Percentiles rank a stretch among this genome's conserved stretches.
Conservation (phyloP, 208 protist genomes). For the Trypanosoma boissoni region DNA sequence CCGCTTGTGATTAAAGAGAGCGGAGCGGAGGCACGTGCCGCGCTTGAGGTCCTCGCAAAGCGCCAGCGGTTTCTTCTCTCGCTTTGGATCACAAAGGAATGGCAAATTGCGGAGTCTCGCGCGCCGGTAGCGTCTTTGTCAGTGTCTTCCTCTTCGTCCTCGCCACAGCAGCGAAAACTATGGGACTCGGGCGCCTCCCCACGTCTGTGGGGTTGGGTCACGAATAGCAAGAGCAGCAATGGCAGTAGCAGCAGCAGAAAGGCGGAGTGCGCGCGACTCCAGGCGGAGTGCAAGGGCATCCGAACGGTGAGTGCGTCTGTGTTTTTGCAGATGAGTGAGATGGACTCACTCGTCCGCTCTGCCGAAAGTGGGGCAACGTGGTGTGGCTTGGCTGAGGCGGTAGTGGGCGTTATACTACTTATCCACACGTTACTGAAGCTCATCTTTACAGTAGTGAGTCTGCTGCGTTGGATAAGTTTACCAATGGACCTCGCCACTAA, state of each 20-base stretch:
- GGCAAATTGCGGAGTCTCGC: constrained; percentile 39
- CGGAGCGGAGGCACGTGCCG: constrained; percentile 28
- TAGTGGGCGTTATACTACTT: constrained; percentile 45
- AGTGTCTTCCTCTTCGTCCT: neutral
- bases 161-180: neutral
- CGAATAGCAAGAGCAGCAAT: constrained; percentile 13
- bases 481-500: neutral
- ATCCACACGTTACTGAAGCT: constrained; percentile 56
- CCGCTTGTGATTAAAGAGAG: constrained; percentile 38
- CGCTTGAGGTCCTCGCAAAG: constrained; percentile 35
- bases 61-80: constrained; percentile 58
- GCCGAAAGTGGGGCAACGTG: constrained; percentile 45
- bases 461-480: constrained; percentile 23
- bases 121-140: neutral
- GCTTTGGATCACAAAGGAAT: constrained; percentile 46
- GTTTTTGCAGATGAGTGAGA: constrained; percentile 64
- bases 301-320: constrained; percentile 52
- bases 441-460: constrained; percentile 36
- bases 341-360: constrained; percentile 47
- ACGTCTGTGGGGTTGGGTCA: constrained; percentile 21
- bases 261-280: constrained; percentile 29
- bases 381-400: constrained; percentile 43
- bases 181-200: neutral
- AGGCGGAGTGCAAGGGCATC: constrained; percentile 45
- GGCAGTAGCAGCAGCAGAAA: neutral